A percentile compares a stretch with the other conserved stretches of the same genome.
Conservation (phyloP, 495 filamentous ascomycete genomes). For the Aspergillus sclerotioniger region DNA sequence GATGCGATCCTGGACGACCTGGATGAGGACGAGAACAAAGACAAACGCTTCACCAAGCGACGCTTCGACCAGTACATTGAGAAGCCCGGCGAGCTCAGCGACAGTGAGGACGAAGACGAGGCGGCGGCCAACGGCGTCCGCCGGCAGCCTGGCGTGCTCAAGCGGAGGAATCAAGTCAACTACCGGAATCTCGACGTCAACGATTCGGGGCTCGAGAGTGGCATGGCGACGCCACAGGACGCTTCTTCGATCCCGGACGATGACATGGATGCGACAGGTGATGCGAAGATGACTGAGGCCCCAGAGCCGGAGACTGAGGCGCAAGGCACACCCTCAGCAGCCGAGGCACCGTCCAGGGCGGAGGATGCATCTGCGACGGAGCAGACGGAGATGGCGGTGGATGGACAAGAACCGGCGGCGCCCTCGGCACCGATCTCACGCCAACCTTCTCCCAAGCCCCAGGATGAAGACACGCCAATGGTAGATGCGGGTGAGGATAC, state of each 20-base stretch:
- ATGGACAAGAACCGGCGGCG: constrained; percentile 36
- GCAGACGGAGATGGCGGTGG: constrained; percentile 38
- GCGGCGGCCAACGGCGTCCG: constrained; percentile 68
- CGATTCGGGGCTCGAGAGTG: constrained; percentile 66
- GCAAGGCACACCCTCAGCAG: constrained; percentile 22
- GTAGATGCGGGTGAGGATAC: constrained; percentile 51
- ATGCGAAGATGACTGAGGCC: constrained; percentile 51
- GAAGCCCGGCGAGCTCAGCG: constrained; percentile 71
- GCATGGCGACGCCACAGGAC: constrained; percentile 53
- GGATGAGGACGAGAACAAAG: constrained; percentile 88
- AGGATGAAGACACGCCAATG: constrained; percentile 63
- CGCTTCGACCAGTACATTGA: constrained; percentile 77
- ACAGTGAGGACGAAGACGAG: constrained; percentile 88
- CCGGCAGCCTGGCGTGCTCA: constrained; percentile 57
- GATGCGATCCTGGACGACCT: constrained; percentile 86
- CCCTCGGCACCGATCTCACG: constrained; percentile 39
- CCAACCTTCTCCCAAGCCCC: constrained; percentile 47
- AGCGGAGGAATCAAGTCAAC: constrained; percentile 67
- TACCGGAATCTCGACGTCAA: constrained; percentile 62
- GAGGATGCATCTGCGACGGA: constrained; percentile 40
- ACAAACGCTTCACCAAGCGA: constrained; percentile 77
- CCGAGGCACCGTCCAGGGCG: constrained; percentile 26
- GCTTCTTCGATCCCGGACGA: constrained; percentile 51
- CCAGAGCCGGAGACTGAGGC: constrained; percentile 38
- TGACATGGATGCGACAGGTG: constrained; percentile 46